phyloP scores from a whole-genome alignment of 495 filamentous ascomycete species.

The Aspergillus conjunctus region DNA sequence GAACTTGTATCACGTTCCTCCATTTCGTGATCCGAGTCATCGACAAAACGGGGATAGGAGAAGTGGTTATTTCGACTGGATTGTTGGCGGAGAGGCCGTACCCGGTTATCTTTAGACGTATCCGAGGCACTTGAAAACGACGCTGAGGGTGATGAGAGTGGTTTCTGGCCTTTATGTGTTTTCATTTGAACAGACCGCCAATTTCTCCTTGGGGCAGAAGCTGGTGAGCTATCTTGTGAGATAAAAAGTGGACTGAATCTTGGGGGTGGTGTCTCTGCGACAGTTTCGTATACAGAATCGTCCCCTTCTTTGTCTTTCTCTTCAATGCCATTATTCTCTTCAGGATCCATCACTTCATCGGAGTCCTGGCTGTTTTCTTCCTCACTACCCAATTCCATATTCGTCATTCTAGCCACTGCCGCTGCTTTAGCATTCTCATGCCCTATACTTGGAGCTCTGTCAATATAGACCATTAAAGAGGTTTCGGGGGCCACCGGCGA shows the following conservation, averaged over 20 bases:
- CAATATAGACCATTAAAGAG: background rate
- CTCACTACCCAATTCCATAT: background rate
- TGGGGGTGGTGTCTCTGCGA: background rate
- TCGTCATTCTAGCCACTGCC: background rate
- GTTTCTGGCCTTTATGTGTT: background rate
- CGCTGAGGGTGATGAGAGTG: background rate
- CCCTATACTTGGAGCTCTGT: background rate
- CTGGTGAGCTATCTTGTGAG: background rate
- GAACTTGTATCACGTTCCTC: slow-evolving; percentile 2
- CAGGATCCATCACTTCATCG: background rate
- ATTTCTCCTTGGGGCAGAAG: background rate
- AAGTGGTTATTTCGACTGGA: background rate
- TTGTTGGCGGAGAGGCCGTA: background rate
- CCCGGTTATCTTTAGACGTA: background rate
- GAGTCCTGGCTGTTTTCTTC: background rate
- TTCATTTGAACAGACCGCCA: background rate
- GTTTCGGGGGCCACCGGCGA: background rate
- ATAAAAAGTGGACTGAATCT: background rate
- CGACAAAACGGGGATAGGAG: background rate
- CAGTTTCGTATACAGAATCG: background rate
- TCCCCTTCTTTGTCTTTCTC: background rate
- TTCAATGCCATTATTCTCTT: slow-evolving; percentile 7
- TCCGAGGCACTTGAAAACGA: background rate
- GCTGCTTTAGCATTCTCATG: background rate
- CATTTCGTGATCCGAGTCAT: background rate